phyloP scores from a whole-genome alignment of 2,329 filamentous ascomycete genomes.

The Ophiostoma tasmaniense region DNA sequence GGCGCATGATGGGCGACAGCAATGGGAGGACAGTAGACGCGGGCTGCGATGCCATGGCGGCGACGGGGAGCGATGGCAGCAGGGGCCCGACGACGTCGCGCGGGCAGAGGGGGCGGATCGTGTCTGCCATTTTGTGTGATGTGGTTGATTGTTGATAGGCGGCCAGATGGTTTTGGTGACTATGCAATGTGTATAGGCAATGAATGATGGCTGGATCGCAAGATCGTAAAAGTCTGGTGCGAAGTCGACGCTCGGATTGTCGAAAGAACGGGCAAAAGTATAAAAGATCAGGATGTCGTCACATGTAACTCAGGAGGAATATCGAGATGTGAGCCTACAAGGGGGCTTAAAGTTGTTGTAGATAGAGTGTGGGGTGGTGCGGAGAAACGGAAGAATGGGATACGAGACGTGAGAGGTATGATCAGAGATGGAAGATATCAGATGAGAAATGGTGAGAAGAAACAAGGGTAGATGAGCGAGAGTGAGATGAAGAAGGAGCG shows the following conservation, averaged over 20 bases:
- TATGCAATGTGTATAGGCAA: too few relatives aligned
- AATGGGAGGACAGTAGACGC: constrained; percentile 49
- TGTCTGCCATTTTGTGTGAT: constrained; percentile 9
- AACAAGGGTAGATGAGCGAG: background rate
- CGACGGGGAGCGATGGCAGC: constrained; percentile 51
- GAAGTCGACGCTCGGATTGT: background rate
- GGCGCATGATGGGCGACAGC: constrained; percentile 57
- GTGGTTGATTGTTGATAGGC: background rate
- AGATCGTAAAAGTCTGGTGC: background rate
- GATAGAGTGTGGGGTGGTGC: constrained; percentile 1
- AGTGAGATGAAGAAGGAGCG: background rate
- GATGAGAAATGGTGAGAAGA: background rate
- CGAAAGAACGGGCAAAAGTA: background rate
- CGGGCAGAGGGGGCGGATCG: constrained; percentile 38
- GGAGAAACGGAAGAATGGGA: background rate
- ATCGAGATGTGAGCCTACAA: background rate
- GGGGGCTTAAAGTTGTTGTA: background rate
- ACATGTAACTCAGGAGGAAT: background rate
- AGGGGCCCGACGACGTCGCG: constrained; percentile 46
- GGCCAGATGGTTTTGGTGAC: background rate
- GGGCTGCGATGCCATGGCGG: constrained; percentile 49
- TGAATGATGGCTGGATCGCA: background rate
- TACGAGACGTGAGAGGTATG: background rate
- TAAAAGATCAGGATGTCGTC: background rate
- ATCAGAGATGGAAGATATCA: background rate